These are phyloP conservation scores for Pycnococcus provasolii DNA, from an alignment of 139 green algal genomes.

Conservation along the genomic window DNA sequence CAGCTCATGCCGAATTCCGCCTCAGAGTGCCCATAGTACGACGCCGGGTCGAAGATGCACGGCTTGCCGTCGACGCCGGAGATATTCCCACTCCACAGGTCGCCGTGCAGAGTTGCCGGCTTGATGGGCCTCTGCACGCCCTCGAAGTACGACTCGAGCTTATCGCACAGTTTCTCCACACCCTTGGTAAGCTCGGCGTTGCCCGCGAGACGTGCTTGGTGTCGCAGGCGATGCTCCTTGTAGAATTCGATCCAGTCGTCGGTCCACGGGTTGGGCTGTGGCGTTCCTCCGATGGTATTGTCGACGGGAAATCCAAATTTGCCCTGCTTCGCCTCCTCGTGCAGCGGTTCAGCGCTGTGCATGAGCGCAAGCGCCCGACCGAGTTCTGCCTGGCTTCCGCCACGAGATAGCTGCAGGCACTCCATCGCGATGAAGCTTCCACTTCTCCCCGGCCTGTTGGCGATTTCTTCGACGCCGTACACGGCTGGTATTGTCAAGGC, in stretches of 20 bases:
- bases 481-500: constrained; percentile 56
- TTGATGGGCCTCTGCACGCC: constrained; percentile 47
- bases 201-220: constrained; percentile 30
- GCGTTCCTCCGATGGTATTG: constrained; percentile 89
- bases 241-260: constrained; percentile 76
- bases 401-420: constrained; percentile 52
- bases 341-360: constrained; percentile 41
- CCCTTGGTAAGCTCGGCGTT: constrained; percentile 46
- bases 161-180: constrained; percentile 56
- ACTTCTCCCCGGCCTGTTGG: neutral
- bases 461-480: constrained; percentile 44
- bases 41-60: constrained; percentile 68
- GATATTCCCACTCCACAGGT: constrained; percentile 96
- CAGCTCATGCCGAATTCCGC: constrained; percentile 94
- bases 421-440: constrained; percentile 80
- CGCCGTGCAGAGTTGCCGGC: constrained; percentile 78
- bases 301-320: constrained; percentile 72
- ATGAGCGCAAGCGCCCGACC: constrained; percentile 65
- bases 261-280: constrained; percentile 83
- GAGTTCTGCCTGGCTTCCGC: constrained; percentile 41
- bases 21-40: constrained; percentile 88
- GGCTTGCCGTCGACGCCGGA: constrained; percentile 50
- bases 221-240: constrained; percentile 43
- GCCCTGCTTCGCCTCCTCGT: neutral
- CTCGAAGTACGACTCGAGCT: constrained; percentile 64